Percentiles rank a stretch among this genome's conserved stretches.
Conservation (phyloP, 2,329 filamentous ascomycete species). For the Lecanicillium sp. region DNA sequence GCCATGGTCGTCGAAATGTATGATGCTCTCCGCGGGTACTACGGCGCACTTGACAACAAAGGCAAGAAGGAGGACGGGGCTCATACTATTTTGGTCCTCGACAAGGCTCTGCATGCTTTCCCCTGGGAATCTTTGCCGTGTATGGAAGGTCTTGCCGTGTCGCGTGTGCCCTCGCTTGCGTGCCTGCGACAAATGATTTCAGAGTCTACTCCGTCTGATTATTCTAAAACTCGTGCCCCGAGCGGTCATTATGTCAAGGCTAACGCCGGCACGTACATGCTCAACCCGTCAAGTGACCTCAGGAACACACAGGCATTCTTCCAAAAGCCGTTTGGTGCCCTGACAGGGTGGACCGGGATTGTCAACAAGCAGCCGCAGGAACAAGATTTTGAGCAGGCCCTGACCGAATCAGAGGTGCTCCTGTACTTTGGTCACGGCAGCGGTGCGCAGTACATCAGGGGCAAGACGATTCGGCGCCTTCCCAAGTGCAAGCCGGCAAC, state of each 20-base stretch:
- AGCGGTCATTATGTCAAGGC: conserved; percentile 48
- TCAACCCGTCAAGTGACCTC: conserved; percentile 85
- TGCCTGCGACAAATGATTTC: conserved; percentile 71
- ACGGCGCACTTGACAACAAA: conserved; percentile 40
- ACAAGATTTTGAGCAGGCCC: conserved; percentile 61
- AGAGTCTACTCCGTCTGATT: conserved; percentile 27
- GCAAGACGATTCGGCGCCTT: conserved; percentile 72
- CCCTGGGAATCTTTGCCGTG: conserved; percentile 96
- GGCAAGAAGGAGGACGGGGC: conserved; percentile 33
- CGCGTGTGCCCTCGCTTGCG: conserved; percentile 78
- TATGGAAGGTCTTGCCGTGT: conserved; percentile 70
- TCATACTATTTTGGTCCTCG: conserved; percentile 84
- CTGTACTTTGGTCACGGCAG: conserved; percentile 96
- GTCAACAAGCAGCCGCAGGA: conserved; percentile 65
- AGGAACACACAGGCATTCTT: conserved; percentile 73
- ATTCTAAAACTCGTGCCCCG: neutral
- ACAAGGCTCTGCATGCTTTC: conserved; percentile 84
- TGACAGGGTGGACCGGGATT: conserved; percentile 63
- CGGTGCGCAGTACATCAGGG: conserved; percentile 87
- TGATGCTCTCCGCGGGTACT: conserved; percentile 75
- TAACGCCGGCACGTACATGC: conserved; percentile 62
- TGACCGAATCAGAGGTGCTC: conserved; percentile 62
- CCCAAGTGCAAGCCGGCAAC: conserved; percentile 67
- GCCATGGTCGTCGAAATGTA: conserved; percentile 80
- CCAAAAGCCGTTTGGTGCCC: conserved; percentile 50